Base-by-base conservation (phyloP, 306 rosid species). In the Trifolium fragiferum region DNA sequence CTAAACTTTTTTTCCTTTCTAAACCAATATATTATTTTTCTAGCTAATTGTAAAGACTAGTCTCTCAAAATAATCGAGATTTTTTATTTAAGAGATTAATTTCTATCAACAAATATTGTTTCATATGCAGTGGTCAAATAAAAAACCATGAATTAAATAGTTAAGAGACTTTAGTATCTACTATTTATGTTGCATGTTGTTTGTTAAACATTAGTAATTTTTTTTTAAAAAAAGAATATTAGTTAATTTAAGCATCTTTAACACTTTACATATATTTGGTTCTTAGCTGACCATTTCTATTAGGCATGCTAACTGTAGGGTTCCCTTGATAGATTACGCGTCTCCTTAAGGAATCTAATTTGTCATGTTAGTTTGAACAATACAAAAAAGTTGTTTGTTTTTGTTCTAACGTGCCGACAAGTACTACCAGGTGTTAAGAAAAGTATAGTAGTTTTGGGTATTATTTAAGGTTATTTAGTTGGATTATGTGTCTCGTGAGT, bases 391-490 rank as follows among this genome's bases (percentile, higher is more conserved):
- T 80, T 12, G 81, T 78, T 75, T 75, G 60, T 70, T 75, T 75
- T 85, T 76, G 86, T 76, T 83, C 72, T 76, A 72, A 82, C 89
- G 66, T 86, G 90, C 90, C 80, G 90, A 85, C 89, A 86, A 78
- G 71, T 84, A 74, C 79, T 43, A 66, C n/a, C 0, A 11, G 50
- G 50, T 30, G 54, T 38, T 69, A 32, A 47, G 76, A 15, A 72
- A 74, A 80, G 38, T 23, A 58, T 58, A 59, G 44, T 44, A 30
- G 59, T 73, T 70, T 66, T 23, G 66, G 55, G 75, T 20, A 13
- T 25, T 58, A 12, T 58, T 18, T 53, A 10, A 25, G 3, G 27
- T 25, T 25, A 25, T 25, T 25, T 2, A 54, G 20, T 54, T 10
- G 6, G 2, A 54, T 54, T 4, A 1, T 0, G 0, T 6, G n/a